Conservation (phyloP, 495 filamentous ascomycete species). For the Neohortaea acidophila region DNA sequence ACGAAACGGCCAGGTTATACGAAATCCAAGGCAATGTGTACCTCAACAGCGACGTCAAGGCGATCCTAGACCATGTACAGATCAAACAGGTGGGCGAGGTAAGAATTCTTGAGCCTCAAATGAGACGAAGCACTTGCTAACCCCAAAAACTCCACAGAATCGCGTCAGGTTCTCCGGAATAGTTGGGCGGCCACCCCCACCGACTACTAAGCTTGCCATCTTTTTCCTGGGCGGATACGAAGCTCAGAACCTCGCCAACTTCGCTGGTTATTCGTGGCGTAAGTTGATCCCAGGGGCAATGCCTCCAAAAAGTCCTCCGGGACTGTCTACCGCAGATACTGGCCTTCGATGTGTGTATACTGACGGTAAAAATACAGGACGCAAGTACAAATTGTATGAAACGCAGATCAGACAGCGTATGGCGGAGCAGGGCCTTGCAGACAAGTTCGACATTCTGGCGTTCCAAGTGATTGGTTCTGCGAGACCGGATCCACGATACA, state of each 20-base stretch:
- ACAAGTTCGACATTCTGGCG: constrained; percentile 10
- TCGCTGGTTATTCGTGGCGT: constrained; percentile 29
- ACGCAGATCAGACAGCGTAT: constrained; percentile 19
- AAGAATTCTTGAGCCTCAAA: too few species aligned
- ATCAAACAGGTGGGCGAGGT: constrained; percentile 23
- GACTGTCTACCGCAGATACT: too few species aligned
- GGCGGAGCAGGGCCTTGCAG: not conserved
- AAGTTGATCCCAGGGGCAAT: too few species aligned
- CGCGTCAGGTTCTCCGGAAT: constrained; percentile 31
- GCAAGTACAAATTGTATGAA: constrained; percentile 31
- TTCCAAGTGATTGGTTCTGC: constrained; percentile 15
- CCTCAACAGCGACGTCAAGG: constrained; percentile 41
- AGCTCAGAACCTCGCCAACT: constrained; percentile 28
- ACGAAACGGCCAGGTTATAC: too few species aligned
- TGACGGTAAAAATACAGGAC: too few species aligned
- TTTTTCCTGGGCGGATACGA: constrained; percentile 34
- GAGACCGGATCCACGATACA: constrained; percentile 6
- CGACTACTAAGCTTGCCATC: constrained; percentile 37
- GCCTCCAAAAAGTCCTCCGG: too few species aligned
- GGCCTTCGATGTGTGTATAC: too few species aligned
- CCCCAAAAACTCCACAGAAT: too few species aligned
- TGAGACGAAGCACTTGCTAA: too few species aligned
- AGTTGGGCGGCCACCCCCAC: constrained; percentile 32
- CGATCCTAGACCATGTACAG: constrained; percentile 33
- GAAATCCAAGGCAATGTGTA: constrained; percentile 45